phyloP scores from a whole-genome alignment of 2,329 filamentous ascomycete genomes.

The Mycocentrospora acerina region DNA sequence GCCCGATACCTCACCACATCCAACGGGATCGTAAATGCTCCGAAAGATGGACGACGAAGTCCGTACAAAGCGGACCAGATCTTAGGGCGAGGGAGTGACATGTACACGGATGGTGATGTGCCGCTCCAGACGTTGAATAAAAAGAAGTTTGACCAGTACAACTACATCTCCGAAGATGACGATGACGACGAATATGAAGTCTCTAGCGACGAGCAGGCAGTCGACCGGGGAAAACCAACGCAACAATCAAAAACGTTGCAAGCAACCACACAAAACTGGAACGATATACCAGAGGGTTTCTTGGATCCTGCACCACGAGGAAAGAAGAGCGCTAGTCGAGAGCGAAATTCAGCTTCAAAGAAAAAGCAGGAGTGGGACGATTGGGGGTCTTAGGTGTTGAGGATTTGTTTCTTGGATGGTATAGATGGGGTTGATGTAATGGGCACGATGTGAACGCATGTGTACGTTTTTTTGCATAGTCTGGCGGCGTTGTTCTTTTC shows the following conservation, averaged over 20 bases:
- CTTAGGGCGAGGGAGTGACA: slow-evolving; percentile 40
- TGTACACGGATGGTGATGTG: slow-evolving; percentile 41
- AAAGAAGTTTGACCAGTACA: slow-evolving; percentile 39
- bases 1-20: slow-evolving; percentile 38
- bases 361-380: slow-evolving; percentile 35
- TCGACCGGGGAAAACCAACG: slow-evolving; percentile 20
- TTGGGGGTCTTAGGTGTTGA: slow-evolving; percentile 17
- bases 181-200: slow-evolving; percentile 42
- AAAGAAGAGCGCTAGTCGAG: slow-evolving; percentile 28
- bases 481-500: no score
- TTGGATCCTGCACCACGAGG: slow-evolving; percentile 30
- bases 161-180: slow-evolving; percentile 40
- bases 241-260: slow-evolving; percentile 14
- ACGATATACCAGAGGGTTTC: slow-evolving; percentile 52
- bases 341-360: slow-evolving; percentile 27
- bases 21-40: slow-evolving; percentile 34
- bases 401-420: no score
- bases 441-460: background rate
- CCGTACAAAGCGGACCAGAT: slow-evolving; percentile 46
- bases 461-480: no score
- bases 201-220: slow-evolving; percentile 34
- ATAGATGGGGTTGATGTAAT: background rate
- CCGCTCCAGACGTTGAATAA: slow-evolving; percentile 46
- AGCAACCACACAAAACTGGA: slow-evolving; percentile 45
- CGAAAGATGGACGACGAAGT: slow-evolving; percentile 38